Evolutionary conservation across 148 eudicot species (phyloP), one percentile per base, ranked within the genome.

Genomic region (Silene conica): DNA sequence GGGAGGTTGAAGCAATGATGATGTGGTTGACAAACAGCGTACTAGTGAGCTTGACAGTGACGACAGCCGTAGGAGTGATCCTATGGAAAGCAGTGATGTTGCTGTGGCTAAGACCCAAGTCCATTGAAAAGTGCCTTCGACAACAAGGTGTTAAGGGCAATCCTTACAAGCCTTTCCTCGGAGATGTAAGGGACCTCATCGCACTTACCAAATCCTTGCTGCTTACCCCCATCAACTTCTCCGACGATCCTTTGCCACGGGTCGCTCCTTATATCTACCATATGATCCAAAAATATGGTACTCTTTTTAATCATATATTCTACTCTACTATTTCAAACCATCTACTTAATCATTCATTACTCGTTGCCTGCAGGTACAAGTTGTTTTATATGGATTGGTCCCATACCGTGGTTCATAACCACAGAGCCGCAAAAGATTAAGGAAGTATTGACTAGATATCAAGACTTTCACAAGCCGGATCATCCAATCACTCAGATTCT

Each of bases 81-180:
- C 9, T 11, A 67, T 67, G 70, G 70, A 67, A 62, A 61, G 58
- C 67, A 43, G 31, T 83, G 48, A 71, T 67, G 12, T 77, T 80
- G 71, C n/a, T 80, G 7, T 83, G 86, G 83, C 56, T 83, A 57
- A 83, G 75, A 67, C 86, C 81, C 3, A 80, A 70, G 77, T 72
- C 54, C 48, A 60, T 80, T 18, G 83, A 83, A 78, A 80, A 50
- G 69, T 25, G 38, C 16, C 74, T 83, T 54, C 70, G 81, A 78
- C 63, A 72, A 58, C 86, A 80, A 72, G 86, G 86, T 57, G 59
- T 80, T 22, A 74, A 75, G 56, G 86, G 83, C 13, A 83, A 80
- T 70, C 67, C 81, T 6, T 83, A 83, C 81, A 74, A 72, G 55
- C 52, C 81, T 0, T 71, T 84, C 43, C 68, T 77, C 45, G 86